phyloP scores from a whole-genome alignment of 805 yeast genomes.

The Lipomyces yamanashiensis region DNA sequence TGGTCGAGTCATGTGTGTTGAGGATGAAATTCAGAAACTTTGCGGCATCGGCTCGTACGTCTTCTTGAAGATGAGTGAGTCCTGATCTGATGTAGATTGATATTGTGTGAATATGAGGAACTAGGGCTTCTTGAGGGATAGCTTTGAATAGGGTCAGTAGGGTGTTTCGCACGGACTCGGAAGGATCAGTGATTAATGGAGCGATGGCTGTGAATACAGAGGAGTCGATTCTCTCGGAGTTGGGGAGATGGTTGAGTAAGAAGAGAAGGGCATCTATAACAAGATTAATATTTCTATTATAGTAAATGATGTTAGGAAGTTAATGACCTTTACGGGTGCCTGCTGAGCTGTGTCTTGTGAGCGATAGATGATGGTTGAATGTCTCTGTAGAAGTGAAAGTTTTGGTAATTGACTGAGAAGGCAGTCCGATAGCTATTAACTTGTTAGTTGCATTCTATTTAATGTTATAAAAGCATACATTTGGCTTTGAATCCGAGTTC shows the following conservation, averaged over 20 bases:
- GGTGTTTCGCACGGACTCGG: constrained; percentile 65
- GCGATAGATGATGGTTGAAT: constrained; percentile 63
- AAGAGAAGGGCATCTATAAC: constrained; percentile 55
- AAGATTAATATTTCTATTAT: neutral
- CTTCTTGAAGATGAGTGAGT: constrained; percentile 87
- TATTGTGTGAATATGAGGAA: constrained; percentile 45
- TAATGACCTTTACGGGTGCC: constrained; percentile 61
- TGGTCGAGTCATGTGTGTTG: constrained; percentile 42
- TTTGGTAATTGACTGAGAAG: constrained; percentile 46
- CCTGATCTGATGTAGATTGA: constrained; percentile 84
- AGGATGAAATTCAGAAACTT: constrained; percentile 65
- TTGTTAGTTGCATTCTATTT: constrained; percentile 20
- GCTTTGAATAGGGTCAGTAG: constrained; percentile 51
- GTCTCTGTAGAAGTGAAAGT: constrained; percentile 33
- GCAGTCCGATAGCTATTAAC: constrained; percentile 47
- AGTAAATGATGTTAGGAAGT: neutral
- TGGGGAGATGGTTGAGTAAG: constrained; percentile 44
- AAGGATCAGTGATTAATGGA: constrained; percentile 70
- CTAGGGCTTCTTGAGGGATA: constrained; percentile 34
- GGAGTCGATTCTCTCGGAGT: constrained; percentile 42
- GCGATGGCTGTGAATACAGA: constrained; percentile 60
- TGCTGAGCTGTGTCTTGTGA: constrained; percentile 74
- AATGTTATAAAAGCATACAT: constrained; percentile 19
- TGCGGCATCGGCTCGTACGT: constrained; percentile 75
- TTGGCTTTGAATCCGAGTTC: constrained; percentile 84